Evolutionary conservation across 1,139 yeast species (phyloP), one percentile per base, ranked within the genome.

Genomic region (Spencermartinsiella ligniputridi): DNA sequence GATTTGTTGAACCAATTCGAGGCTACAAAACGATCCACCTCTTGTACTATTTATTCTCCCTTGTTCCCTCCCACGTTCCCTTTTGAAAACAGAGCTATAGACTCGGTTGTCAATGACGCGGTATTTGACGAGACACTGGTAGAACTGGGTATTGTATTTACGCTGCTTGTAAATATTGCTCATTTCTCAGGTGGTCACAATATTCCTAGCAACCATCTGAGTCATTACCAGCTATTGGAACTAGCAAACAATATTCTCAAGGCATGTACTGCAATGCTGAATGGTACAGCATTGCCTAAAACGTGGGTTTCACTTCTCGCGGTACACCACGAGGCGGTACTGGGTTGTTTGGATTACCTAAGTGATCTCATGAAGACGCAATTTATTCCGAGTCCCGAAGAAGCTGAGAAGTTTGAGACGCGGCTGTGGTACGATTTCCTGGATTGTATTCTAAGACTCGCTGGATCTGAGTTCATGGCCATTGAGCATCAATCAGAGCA

Each of bases 51-150:
- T 3, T 64, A 57, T 48, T 61, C 67, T 3, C 59, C 62, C 18
- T 64, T 88, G 30, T 88, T 87, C 68, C 95, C 95, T 3, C 72
- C 73, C 16, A 66, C 68, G 13, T 78, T 75, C 57, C 95, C 96
- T 16, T 82, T 83, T 58, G 68, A 67, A 44, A 81, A 80, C 36
- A 61, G 74, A 36, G 80, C 92, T 1, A 75, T 85, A 55, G 96
- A 87, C 59, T 82, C 95, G 0, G 72, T 81, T 41, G 86, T 86
- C 19, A 78, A 79, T 52, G 87, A 83, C 52, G 86, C 81, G 52
- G 71, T 74, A 1, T 70, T 84, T 51, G 88, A 83, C 35, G 97
- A 88, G 61, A 70, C 85, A 2, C 67, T 88, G 48, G 70, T 84
- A 42, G 97, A 88, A 60, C 60, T 86, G 44, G 72, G 83, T 16